A percentile compares a stretch with the other conserved stretches of the same genome.
These are phyloP conservation scores for Discostella pseudostelligera DNA, from an alignment of 108 stramenopile species.

Conservation along the genomic window DNA sequence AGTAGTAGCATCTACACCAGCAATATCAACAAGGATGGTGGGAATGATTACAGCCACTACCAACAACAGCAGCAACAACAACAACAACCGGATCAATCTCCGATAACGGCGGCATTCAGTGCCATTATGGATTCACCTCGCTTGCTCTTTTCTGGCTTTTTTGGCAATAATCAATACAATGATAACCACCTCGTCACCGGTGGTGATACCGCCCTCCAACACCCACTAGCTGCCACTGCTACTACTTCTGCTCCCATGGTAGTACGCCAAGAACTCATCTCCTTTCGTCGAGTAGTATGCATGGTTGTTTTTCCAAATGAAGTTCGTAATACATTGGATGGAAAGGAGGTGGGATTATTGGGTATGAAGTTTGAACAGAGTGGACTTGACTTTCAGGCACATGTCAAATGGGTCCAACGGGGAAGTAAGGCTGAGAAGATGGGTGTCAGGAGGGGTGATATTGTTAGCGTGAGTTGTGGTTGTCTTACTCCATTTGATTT, in stretches of 20 bases:
- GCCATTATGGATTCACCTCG: no score
- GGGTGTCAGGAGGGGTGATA: slow-evolving; percentile 40
- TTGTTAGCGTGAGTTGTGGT: slow-evolving; percentile 33
- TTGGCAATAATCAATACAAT: no score
- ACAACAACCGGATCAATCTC: not conserved
- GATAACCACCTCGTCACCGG: no score
- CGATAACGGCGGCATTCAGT: not conserved
- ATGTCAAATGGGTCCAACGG: slow-evolving; percentile 26
- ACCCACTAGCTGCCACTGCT: no score
- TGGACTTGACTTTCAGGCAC: slow-evolving; percentile 40
- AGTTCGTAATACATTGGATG: slow-evolving; percentile 1
- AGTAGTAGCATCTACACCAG: no score
- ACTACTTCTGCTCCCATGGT: not conserved
- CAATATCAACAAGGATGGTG: no score
- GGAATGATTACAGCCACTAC: no score
- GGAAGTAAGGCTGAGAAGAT: slow-evolving; percentile 35
- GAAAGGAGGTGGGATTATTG: slow-evolving; percentile 10
- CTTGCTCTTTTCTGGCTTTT: no score
- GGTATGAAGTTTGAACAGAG: slow-evolving; percentile 32
- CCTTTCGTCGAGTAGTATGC: not conserved
- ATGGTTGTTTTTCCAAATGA: slow-evolving; percentile 18
- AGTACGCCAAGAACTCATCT: not conserved
- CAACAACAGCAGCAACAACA: not conserved
- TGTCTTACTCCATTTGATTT: not conserved
- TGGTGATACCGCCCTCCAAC: no score